Conservation (phyloP, 2,329 filamentous ascomycete species). For the Albophoma yamanashiensis region DNA sequence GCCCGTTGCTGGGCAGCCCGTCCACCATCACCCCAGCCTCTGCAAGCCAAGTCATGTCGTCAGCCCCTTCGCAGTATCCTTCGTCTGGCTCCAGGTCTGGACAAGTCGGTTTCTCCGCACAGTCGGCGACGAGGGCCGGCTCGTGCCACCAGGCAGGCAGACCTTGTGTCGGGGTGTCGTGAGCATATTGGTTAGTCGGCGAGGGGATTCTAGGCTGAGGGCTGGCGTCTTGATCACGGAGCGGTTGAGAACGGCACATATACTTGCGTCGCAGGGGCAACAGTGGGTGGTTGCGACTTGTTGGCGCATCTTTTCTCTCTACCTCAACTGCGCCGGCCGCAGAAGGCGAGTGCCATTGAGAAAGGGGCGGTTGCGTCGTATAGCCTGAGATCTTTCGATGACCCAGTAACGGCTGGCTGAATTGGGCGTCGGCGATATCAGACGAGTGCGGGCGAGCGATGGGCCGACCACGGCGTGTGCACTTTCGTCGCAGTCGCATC, state of each 20-base stretch:
- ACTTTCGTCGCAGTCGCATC: not conserved
- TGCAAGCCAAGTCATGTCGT: conserved; percentile 2
- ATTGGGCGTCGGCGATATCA: not conserved
- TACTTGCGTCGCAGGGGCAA: not conserved
- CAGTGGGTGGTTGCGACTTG: not conserved
- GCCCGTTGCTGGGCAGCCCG: conserved; percentile 1
- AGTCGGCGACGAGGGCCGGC: not conserved
- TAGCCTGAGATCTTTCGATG: too few relatives aligned
- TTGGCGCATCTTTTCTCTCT: not conserved
- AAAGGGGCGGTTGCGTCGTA: too few relatives aligned
- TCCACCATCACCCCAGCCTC: not conserved
- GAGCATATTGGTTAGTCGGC: not conserved
- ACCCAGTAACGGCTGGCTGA: not conserved
- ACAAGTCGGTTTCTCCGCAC: not conserved
- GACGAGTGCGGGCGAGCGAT: not conserved
- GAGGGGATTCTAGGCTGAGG: not conserved
- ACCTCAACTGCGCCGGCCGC: not conserved
- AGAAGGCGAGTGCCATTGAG: not conserved
- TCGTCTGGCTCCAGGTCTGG: conserved; percentile 4
- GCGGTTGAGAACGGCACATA: not conserved
- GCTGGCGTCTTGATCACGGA: not conserved
- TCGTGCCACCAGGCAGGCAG: not conserved
- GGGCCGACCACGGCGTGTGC: not conserved
- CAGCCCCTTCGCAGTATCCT: conserved; percentile 3
- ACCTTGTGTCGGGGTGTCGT: not conserved